Conservation (phyloP, 2,329 filamentous ascomycete species). For the Fusarium caatingaense region DNA sequence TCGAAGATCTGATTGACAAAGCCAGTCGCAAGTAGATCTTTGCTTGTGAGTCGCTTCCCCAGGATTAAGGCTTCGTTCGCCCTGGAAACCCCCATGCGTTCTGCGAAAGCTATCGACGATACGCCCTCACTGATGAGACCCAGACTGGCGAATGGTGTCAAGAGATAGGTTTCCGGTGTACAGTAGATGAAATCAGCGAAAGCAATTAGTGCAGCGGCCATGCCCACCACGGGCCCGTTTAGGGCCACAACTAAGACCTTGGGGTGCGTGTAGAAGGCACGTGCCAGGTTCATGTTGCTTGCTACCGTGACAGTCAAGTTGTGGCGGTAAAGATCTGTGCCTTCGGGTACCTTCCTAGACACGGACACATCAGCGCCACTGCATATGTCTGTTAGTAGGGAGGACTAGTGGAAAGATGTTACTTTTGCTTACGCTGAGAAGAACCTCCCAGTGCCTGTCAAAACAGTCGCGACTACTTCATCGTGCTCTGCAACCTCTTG, state of each 20-base stretch:
- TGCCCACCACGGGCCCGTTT: conserved; percentile 1
- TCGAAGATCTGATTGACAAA: not conserved
- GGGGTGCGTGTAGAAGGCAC: not conserved
- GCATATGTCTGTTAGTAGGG: too few relatives aligned
- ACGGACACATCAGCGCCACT: not conserved
- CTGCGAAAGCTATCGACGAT: not conserved
- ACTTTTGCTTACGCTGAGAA: conserved; percentile 11
- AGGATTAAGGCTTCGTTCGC: not conserved
- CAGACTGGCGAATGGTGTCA: not conserved
- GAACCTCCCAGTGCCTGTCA: not conserved
- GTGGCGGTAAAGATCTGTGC: not conserved
- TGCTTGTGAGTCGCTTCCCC: not conserved
- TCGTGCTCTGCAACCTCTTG: not conserved
- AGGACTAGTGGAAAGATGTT: too few relatives aligned
- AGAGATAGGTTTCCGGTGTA: not conserved
- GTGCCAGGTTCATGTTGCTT: not conserved
- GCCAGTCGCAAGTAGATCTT: not conserved
- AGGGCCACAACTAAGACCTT: not conserved
- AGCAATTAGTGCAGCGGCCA: not conserved
- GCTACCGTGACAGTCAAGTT: not conserved
- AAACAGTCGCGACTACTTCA: not conserved
- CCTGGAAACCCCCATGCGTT: not conserved
- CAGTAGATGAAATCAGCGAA: conserved; percentile 4
- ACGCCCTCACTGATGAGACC: not conserved
- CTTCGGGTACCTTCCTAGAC: not conserved